These are phyloP conservation scores for Tetradesmus obliquus DNA, from an alignment of 139 green algal species.

Conservation along the genomic window DNA sequence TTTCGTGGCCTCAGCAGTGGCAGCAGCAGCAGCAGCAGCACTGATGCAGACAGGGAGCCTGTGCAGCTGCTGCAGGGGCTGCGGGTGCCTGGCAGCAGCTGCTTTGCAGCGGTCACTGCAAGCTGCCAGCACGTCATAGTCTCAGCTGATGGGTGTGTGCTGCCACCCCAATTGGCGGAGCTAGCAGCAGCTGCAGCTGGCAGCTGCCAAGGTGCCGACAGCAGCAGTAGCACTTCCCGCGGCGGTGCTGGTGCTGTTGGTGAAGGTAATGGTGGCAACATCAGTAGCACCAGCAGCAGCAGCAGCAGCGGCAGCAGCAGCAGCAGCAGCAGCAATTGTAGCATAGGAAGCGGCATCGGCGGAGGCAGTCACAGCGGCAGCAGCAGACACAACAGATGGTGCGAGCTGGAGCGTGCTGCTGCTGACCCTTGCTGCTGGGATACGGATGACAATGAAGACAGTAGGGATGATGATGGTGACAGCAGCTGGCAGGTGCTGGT, in stretches of 20 bases:
- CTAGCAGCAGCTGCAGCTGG: not conserved
- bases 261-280: not conserved
- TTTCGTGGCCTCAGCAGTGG: not conserved
- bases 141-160: not conserved
- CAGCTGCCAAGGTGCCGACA: not conserved
- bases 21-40: conserved; percentile 28
- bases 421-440: not conserved
- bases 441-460: conserved; percentile 31
- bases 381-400: not conserved
- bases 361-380: not conserved
- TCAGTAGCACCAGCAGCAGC: not conserved
- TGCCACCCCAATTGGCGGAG: not conserved
- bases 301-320: not conserved
- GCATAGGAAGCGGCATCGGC: not conserved
- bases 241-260: not conserved
- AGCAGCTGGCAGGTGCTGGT: not conserved
- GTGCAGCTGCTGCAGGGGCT: not conserved
- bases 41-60: not conserved
- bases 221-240: not conserved
- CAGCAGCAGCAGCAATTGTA: conserved; percentile 13
- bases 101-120: not conserved
- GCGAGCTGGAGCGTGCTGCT: not conserved
- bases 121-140: not conserved
- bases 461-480: not conserved
- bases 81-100: not conserved